These are phyloP conservation scores for Fusarium verrucosum DNA, from an alignment of 2,329 filamentous ascomycete species.

Conservation along the genomic window DNA sequence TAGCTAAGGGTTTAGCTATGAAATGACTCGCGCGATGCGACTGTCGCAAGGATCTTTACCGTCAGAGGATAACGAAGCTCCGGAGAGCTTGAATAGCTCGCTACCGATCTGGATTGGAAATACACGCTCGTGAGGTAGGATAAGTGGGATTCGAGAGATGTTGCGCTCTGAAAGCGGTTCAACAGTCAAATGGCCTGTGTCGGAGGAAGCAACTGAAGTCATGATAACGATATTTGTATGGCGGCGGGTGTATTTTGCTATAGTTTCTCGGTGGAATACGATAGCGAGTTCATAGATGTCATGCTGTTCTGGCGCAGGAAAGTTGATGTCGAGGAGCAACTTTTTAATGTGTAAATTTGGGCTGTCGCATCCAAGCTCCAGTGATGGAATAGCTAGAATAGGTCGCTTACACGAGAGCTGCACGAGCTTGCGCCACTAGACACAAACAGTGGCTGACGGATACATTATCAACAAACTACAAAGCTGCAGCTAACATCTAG, in stretches of 20 bases:
- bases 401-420: conserved; percentile 22
- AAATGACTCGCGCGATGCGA: not conserved
- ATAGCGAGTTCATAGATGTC: conserved; percentile 21
- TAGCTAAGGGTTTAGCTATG: conserved; percentile 3
- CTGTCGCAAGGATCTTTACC: conserved; percentile 54
- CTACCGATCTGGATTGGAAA: conserved; percentile 80
- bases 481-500: not conserved
- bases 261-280: conserved; percentile 8
- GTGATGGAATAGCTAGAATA: not conserved
- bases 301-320: conserved; percentile 19
- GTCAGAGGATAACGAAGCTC: conserved; percentile 77
- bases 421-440: conserved; percentile 35
- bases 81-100: conserved; percentile 76
- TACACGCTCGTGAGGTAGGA: conserved; percentile 75
- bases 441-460: conserved; percentile 18
- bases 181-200: conserved; percentile 37
- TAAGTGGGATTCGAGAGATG: conserved; percentile 61
- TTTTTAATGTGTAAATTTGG: conserved; percentile 17
- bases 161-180: conserved; percentile 45
- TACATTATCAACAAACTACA: conserved; percentile 16
- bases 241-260: not conserved
- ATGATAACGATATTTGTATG: not conserved
- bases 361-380: not conserved
- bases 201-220: conserved; percentile 43
- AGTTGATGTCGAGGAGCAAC: conserved; percentile 4